phyloP scores from a whole-genome alignment of 1,139 yeast species.

The Hyphopichia wangnamkhiaoensis region DNA sequence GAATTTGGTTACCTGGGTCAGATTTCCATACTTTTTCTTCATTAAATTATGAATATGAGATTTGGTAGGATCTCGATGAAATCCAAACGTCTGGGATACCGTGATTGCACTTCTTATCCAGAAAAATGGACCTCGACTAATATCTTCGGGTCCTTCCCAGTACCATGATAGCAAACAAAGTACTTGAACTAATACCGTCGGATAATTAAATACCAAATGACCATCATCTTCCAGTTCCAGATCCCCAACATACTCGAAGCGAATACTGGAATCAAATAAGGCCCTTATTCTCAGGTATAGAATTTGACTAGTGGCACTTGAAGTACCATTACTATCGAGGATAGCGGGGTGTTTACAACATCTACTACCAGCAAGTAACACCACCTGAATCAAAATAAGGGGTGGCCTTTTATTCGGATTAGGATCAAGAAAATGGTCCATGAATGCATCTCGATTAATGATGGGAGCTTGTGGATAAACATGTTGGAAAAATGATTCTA shows the following conservation, averaged over 20 bases:
- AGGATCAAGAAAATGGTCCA: slow-evolving; percentile 14
- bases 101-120: slow-evolving; percentile 12
- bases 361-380: slow-evolving; percentile 13
- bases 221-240: slow-evolving; percentile 12
- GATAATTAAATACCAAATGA: slow-evolving; percentile 13
- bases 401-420: slow-evolving; percentile 15
- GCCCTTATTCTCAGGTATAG: slow-evolving; percentile 12
- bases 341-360: slow-evolving; percentile 14
- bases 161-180: slow-evolving; percentile 14
- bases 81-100: slow-evolving; percentile 11
- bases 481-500: slow-evolving; percentile 74
- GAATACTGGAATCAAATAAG: slow-evolving; percentile 12
- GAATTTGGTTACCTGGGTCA: slow-evolving; percentile 1
- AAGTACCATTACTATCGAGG: slow-evolving; percentile 10
- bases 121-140: slow-evolving; percentile 9
- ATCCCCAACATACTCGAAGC: slow-evolving; percentile 15
- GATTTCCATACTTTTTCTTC: not conserved
- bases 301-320: slow-evolving; percentile 8
- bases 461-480: slow-evolving; percentile 29
- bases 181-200: slow-evolving; percentile 12
- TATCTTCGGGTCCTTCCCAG: slow-evolving; percentile 16
- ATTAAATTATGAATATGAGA: slow-evolving; percentile 5
- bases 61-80: slow-evolving; percentile 10
- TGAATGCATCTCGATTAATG: slow-evolving; percentile 12
- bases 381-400: slow-evolving; percentile 13